phyloP scores from a whole-genome alignment of 75 land plant species.

The Selaginella moellendorffii region DNA sequence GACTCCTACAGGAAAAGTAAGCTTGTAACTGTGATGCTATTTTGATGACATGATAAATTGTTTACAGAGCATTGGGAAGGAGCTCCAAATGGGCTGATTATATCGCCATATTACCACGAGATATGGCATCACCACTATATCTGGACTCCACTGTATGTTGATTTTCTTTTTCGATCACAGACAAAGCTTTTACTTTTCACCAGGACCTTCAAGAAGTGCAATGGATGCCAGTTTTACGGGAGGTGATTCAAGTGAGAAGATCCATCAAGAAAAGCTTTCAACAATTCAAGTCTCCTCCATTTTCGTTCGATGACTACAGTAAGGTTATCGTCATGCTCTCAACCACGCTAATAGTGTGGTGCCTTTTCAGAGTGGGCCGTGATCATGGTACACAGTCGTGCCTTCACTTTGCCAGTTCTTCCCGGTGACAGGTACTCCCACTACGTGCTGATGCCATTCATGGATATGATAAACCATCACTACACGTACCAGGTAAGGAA shows the following conservation, averaged over 20 bases:
- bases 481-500: slow-evolving; percentile 26
- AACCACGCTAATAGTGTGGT: neutral
- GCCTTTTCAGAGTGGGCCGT: slow-evolving; percentile 28
- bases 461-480: slow-evolving; percentile 38
- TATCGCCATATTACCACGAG: slow-evolving; percentile 19
- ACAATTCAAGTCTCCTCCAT: neutral
- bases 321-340: slow-evolving; percentile 1
- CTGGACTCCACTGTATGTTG: neutral
- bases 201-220: slow-evolving; percentile 32
- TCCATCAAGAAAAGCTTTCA: slow-evolving; percentile 24
- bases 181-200: slow-evolving; percentile 2
- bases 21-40: neutral
- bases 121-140: slow-evolving; percentile 19
- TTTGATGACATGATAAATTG: neutral
- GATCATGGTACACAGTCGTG: slow-evolving; percentile 32
- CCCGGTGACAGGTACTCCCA: slow-evolving; percentile 24
- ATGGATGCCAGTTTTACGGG: slow-evolving; percentile 32
- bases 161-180: slow-evolving; percentile 10
- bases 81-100: slow-evolving; percentile 22
- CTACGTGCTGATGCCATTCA: slow-evolving; percentile 35
- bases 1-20: slow-evolving; percentile 25
- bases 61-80: slow-evolving; percentile 19
- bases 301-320: slow-evolving; percentile 27
- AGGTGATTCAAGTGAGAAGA: slow-evolving; percentile 27
- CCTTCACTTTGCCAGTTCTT: slow-evolving; percentile 29